Evolutionary conservation across 306 rosid genomes (phyloP).

Genomic region (Acacia crassicarpa): DNA sequence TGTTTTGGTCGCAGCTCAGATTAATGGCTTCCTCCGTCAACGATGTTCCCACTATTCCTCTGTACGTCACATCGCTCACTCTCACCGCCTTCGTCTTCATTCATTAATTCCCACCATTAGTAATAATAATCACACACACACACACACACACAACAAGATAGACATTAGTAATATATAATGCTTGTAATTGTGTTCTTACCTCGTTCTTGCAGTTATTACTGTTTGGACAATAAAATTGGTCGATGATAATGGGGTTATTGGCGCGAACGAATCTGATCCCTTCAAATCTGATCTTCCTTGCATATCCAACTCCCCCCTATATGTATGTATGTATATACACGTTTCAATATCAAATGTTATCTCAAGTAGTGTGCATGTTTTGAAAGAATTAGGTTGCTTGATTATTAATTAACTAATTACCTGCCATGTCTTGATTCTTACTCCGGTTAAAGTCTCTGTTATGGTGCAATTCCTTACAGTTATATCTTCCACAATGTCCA

Average conservation of each 20-base stretch:
- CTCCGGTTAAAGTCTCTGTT: conserved; percentile 53
- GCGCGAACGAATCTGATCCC: conserved; percentile 40
- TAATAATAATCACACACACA: neutral
- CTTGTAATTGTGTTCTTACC: conserved; percentile 18
- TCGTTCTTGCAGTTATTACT: conserved; percentile 28
- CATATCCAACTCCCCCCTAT: conserved; percentile 60
- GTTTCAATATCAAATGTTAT: neutral
- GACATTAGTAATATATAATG: neutral
- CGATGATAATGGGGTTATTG: conserved; percentile 51
- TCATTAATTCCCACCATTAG: neutral
- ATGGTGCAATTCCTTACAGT: conserved; percentile 52
- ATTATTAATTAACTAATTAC: conserved; percentile 23
- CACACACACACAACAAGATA: neutral
- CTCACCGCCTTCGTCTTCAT: conserved; percentile 37
- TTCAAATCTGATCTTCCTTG: conserved; percentile 47
- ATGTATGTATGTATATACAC: no score
- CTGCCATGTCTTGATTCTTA: conserved; percentile 74
- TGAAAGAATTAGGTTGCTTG: neutral
- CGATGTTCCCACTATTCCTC: conserved; percentile 49
- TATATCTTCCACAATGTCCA: conserved; percentile 48
- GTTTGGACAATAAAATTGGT: conserved; percentile 49
- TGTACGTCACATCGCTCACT: conserved; percentile 47
- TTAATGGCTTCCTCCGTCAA: conserved; percentile 34
- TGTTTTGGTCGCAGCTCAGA: conserved; percentile 47
- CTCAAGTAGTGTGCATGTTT: neutral